A percentile compares a stretch with the other conserved stretches of the same genome.
Evolutionary conservation across 305 asterid genomes (phyloP).

Genomic region (Rubia balearica): DNA sequence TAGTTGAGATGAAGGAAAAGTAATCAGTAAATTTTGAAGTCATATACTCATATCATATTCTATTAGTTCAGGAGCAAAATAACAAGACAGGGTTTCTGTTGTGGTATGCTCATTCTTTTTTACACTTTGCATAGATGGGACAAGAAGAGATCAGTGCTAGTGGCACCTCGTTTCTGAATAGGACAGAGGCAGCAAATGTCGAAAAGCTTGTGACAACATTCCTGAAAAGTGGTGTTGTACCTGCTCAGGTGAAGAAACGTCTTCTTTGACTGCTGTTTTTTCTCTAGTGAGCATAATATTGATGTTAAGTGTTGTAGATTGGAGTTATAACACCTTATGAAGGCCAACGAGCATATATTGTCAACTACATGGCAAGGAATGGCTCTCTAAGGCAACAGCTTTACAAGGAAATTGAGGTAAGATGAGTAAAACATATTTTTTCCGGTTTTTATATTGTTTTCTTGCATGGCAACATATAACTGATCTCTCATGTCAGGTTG

Average conservation of each 20-base stretch:
- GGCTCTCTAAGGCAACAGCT: constrained; percentile 96
- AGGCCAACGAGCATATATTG: constrained; percentile 98
- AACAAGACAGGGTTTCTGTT: not conserved
- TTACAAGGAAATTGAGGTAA: constrained; percentile 98
- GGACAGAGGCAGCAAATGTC: constrained; percentile 99
- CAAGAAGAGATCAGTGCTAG: constrained; percentile 99
- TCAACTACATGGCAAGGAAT: constrained; percentile 93
- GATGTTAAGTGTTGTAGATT: constrained; percentile 41
- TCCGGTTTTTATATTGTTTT: not conserved
- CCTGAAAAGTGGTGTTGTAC: constrained; percentile 96
- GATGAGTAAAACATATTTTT: constrained; percentile 8
- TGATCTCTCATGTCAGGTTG: constrained; percentile 55
- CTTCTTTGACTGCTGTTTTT: not conserved
- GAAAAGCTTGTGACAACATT: constrained; percentile 96
- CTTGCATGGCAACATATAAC: constrained; percentile 10
- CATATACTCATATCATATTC: not conserved
- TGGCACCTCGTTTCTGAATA: constrained; percentile 92
- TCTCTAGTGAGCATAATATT: not conserved
- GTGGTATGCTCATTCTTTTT: constrained; percentile 6
- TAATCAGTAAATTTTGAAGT: not conserved
- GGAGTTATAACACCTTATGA: constrained; percentile 99
- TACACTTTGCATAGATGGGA: constrained; percentile 66
- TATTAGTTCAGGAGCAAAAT: not conserved
- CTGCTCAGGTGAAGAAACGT: constrained; percentile 60
- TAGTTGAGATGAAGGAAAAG: not conserved